Evolutionary conservation across 2,329 filamentous ascomycete species (phyloP), one percentile per base, ranked within the genome.

Genomic region (Colletotrichum cereale): DNA sequence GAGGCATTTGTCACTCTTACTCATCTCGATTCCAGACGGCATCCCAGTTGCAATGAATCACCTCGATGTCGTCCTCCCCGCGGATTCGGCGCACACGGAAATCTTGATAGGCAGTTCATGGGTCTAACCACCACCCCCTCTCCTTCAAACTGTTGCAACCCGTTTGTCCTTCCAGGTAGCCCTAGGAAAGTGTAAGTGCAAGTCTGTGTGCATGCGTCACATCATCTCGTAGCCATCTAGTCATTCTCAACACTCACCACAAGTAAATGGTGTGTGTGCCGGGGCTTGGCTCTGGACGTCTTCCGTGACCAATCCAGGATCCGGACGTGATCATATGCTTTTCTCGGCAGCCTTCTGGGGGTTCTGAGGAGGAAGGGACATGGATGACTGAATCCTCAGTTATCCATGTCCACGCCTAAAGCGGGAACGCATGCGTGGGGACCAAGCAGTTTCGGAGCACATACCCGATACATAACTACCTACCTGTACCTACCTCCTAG

Each of bases 371-470:
- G 29, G 38, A n/a, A 26, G 58, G n/a, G 24, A 11, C 7, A 42
- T 31, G n/a, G n/a, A n/a, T n/a, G n/a, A n/a, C n/a, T n/a, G n/a
- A n/a, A n/a, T n/a, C n/a, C n/a, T 42, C 36, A 58, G 31, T 36
- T 36, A 55, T 66, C 62, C 18, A 60, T 34, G 12, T 47, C 11
- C 8, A 67, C 48, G 42, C 64, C 68, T 38, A 38, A 62, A 71
- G 29, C 57, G 66, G 69, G 53, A 72, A 65, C 52, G 24, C 66
- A 70, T 70, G 69, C 69, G 69, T 42, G 60, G 53, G 53, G 53
- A 42, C 66, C 60, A 65, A 58, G 47, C 66, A 47, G 66, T 72
- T 71, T 72, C 69, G 58, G 65, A 62, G 38, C 48, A 56, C 14
- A 57, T 57, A 44, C 57, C 64, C 57, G 57, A 68, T 40, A 31